These are phyloP conservation scores for Spergularia bocconei DNA, from an alignment of 148 eudicot species.

Conservation along the genomic window DNA sequence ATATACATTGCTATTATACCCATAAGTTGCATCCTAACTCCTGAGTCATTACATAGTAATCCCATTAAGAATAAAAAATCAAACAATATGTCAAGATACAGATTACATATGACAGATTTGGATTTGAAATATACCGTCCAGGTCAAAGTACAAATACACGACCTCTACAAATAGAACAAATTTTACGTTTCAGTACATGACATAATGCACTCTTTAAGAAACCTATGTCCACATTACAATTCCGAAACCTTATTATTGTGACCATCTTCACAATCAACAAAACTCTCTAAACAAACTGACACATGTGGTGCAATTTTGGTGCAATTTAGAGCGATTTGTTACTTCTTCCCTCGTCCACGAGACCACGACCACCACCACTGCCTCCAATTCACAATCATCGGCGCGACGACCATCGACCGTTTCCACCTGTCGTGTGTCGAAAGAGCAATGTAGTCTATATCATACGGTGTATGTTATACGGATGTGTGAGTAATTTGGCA, in stretches of 20 bases:
- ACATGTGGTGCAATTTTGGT: constrained; percentile 3
- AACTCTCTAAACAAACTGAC: neutral
- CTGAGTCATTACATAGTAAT: too few species aligned
- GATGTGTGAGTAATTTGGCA: too few species aligned
- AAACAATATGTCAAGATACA: too few species aligned
- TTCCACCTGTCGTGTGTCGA: too few species aligned
- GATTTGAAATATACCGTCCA: too few species aligned
- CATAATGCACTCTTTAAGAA: neutral
- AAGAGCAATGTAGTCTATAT: too few species aligned
- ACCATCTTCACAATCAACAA: neutral
- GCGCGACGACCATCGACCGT: neutral
- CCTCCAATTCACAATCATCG: neutral
- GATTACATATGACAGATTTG: too few species aligned
- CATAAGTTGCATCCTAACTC: too few species aligned
- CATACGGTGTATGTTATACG: too few species aligned
- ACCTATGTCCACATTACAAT: constrained; percentile 4
- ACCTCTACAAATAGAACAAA: constrained; percentile 4
- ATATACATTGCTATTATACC: too few species aligned
- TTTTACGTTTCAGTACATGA: neutral
- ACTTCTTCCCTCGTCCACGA: constrained; percentile 3
- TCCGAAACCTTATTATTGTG: neutral
- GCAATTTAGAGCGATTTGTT: neutral
- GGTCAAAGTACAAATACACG: neutral
- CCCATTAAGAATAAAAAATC: too few species aligned
- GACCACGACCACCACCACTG: neutral